phyloP scores from a whole-genome alignment of 257 asterid species.

The Datura wrightii region DNA sequence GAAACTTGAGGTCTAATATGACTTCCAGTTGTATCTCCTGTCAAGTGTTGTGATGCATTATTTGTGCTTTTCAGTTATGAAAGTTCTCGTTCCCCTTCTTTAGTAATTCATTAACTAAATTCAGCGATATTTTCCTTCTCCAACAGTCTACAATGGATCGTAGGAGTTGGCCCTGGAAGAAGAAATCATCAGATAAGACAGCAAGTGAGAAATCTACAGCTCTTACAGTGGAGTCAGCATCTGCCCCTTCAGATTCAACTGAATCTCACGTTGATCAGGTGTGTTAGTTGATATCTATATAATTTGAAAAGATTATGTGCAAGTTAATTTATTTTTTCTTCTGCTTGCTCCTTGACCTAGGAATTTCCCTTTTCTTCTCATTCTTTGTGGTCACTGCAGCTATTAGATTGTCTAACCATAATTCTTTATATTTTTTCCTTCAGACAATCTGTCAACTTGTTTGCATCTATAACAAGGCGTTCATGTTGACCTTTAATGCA shows the following conservation, averaged over 20 bases:
- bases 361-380: not conserved
- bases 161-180: constrained; percentile 99
- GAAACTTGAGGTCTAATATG: constrained; percentile 12
- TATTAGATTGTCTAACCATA: not conserved
- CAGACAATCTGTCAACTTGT: not conserved
- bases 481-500: not conserved
- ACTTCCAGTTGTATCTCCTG: not conserved
- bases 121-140: not conserved
- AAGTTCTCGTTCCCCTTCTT: not conserved
- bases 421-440: not conserved
- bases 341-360: not conserved
- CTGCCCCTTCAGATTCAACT: constrained; percentile 49
- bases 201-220: constrained; percentile 52
- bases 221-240: constrained; percentile 50
- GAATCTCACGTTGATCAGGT: constrained; percentile 71
- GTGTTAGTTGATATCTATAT: constrained; percentile 25
- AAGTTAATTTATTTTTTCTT: not conserved
- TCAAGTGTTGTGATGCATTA: constrained; percentile 17
- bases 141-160: constrained; percentile 68
- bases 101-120: not conserved
- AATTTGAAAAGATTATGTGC: constrained; percentile 2
- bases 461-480: not conserved
- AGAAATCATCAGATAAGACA: constrained; percentile 85
- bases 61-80: constrained; percentile 19
- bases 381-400: not conserved